Percentiles rank a stretch among this genome's conserved stretches.
Conservation (phyloP, 2,329 filamentous ascomycete genomes). For the Beauveria sp. region DNA sequence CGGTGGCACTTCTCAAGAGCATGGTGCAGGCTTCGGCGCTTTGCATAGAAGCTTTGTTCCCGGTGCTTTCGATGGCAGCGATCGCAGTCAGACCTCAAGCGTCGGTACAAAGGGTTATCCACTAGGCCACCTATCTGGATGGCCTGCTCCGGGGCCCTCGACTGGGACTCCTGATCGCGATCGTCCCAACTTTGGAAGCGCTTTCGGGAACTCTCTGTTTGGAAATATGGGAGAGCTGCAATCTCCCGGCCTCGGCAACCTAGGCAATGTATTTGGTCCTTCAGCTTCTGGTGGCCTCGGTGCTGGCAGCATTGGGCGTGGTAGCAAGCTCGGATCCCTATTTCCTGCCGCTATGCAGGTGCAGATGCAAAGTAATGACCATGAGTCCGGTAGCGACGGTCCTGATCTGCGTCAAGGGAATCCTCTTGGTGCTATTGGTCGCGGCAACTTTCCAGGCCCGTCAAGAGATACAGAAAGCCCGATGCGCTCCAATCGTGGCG, state of each 20-base stretch:
- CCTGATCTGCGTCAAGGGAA: conserved; percentile 53
- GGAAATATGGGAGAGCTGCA: conserved; percentile 71
- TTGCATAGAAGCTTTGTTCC: conserved; percentile 43
- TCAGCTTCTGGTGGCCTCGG: conserved; percentile 45
- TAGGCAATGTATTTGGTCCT: conserved; percentile 65
- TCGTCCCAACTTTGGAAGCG: conserved; percentile 44
- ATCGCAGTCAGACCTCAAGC: conserved; percentile 89
- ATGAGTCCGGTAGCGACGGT: conserved; percentile 52
- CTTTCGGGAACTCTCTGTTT: conserved; percentile 75
- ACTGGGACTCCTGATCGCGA: conserved; percentile 62
- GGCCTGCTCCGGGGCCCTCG: conserved; percentile 50
- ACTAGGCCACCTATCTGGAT: conserved; percentile 55
- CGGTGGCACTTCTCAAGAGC: conserved; percentile 33
- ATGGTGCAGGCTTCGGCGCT: conserved; percentile 44
- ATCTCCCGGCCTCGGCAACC: conserved; percentile 60
- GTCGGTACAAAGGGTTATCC: conserved; percentile 71
- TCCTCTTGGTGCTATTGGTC: conserved; percentile 60
- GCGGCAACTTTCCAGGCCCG: conserved; percentile 48
- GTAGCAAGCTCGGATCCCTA: conserved; percentile 77
- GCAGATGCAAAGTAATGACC: conserved; percentile 72
- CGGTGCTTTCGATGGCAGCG: conserved; percentile 60
- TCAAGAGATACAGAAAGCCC: conserved; percentile 53
- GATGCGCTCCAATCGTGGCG: conserved; percentile 44
- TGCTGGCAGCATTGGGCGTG: conserved; percentile 62
- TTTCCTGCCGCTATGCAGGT: conserved; percentile 88